Base-by-base conservation (phyloP, 768 basidiomycete genomes). In the Arthromyces matolae region DNA sequence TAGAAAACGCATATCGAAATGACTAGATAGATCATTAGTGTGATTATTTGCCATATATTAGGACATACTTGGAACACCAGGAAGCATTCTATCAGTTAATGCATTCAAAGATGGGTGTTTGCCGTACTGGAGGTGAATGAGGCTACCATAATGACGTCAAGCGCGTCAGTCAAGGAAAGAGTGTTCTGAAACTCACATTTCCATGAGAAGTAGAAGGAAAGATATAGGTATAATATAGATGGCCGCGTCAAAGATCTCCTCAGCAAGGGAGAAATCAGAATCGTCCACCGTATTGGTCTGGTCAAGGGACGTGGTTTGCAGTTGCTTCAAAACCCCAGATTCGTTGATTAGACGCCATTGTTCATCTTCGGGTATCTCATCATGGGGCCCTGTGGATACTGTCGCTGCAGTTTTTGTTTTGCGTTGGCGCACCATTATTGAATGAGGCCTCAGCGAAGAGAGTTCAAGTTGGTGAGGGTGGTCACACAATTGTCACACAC, bases 91-190 rank as follows among this genome's bases (percentile, higher is more conserved):
- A 24, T 80, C 74, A n/a, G 68, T 45, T 25, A 88, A 53, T 7
- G 66, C 74, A 38, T 66, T 55, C 27, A 81, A 60, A 14, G 77
- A 68, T 1, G 80, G 71, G n/a, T 71, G 64, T 61, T 80, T 76
- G 31, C 80, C 82, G 51, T 92, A 93, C 64, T 93, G 90, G 41
- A 79, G 80, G 58, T 87, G 87, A 36, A 89, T 78, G 35, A 92
- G 69, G 48, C 90, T 93, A 51, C 5, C 19, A 14, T 13, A 12
- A n/a, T n/a, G n/a, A 16, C 25, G 20, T 50, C 22, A 39, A 32
- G n/a, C n/a, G n/a, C n/a, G n/a, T n/a, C 19, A 39, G 3, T 27
- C 39, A n/a, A 9, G 14, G 23, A 7, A 40, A 34, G 45, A 12
- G 45, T n/a, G 16, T 27, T 28, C 40, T 47, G 42, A 48, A 16